Base-by-base conservation (phyloP, 2,329 filamentous ascomycete species). In the Fusarium sambucinum region DNA sequence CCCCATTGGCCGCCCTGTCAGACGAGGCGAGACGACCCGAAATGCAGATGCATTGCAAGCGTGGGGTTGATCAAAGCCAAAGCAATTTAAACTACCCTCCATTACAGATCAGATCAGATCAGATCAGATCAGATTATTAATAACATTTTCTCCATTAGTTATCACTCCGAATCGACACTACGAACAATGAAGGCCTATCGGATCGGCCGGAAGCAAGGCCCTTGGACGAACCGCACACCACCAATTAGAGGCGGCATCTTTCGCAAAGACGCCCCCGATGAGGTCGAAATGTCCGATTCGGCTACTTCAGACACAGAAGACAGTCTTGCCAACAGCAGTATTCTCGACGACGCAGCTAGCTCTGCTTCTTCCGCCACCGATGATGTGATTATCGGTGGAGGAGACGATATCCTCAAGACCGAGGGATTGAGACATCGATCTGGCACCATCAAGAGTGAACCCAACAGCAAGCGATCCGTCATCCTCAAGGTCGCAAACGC, bases 141-240 rank as follows among this genome's bases (percentile, higher is more conserved):
- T 58, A 29, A 19, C 21, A n/a, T 25, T 27, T 63, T 55, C 56
- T 52, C 29, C 29, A 54, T 35, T 59, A 89, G 87, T 67, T 89
- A 88, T 76, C 88, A 90, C 74, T 84, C 81, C 38, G 77, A 79
- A 40, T 77, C 80, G 55, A 86, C 86, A 16, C 75, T 88, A 30
- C 79, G 81, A 48, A 84, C 83, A 51, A 89, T 90, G 86, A 85
- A 83, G 75, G 82, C 83, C 70, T 89, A 84, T 77, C 86, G 85
- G 70, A 87, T 90, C 70, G 88, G 87, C 70, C 84, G 83, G 72
- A 84, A 82, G 73, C 80, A 85, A 55, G 82, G 84, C 65, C 82
- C 82, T 37, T 90, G 87, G 87, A 77, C 78, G 63, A 88, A 87
- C 77, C 80, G 84, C 69, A 84, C 83, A 68, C 87, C 88, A 56